Evolutionary conservation across 257 asterid species (phyloP), one percentile per base, ranked within the genome.

Genomic region (Handroanthus guayacan): DNA sequence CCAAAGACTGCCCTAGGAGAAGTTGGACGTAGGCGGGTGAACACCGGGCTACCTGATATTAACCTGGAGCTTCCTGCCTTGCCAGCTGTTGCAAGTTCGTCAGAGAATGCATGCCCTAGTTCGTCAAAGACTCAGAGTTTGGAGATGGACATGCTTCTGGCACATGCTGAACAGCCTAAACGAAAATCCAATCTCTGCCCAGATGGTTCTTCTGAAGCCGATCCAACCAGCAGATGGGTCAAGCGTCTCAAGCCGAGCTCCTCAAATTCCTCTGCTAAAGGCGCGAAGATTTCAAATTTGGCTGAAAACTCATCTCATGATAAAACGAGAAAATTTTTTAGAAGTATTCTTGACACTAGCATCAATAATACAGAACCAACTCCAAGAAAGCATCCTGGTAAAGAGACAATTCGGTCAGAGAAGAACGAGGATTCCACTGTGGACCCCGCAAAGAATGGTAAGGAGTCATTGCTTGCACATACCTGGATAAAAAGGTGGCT

Each of bases 401-500:
- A 77, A 44, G 85, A 79, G 67, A 43, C 74, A 62, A 54, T 76
- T 36, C 56, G 38, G 62, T 65, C 78, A 0, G 71, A 31, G n/a
- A 37, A 43, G 57, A 65, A 50, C 12, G 16, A 11, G 45, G 74
- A 71, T 68, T 34, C 65, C 13, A 61, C 20, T 2, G 39, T 39
- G 0, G 69, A 36, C 9, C 38, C 18, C 4, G 14, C 56, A 20
- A 79, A 67, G 80, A 81, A 71, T 16, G 71, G 64, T 65, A 76
- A 60, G 16, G 83, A 79, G 48, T n/a, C 78, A 37, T 70, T 85
- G 78, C 82, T 79, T 65, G 89, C 97, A 47, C 79, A 86, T 17
- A 61, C 85, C 62, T 94, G 98, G 98, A 89, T 94, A 79, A 86
- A 84, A 48, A 94, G 97, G 80, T 86, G 94, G 95, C 74, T 82